phyloP scores from a whole-genome alignment of 495 filamentous ascomycete species.

The Neurospora sp. region DNA sequence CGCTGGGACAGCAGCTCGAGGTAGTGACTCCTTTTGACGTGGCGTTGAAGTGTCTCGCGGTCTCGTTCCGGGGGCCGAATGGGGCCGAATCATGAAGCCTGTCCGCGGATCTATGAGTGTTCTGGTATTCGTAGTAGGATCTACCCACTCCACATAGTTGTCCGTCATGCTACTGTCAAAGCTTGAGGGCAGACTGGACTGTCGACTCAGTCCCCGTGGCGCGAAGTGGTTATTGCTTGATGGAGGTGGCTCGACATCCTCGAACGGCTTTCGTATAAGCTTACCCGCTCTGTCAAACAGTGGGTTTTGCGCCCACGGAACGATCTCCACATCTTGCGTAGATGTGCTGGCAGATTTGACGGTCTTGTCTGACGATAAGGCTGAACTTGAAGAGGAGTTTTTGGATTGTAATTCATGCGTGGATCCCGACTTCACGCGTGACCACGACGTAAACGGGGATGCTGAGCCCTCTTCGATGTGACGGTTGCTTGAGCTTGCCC shows the following conservation, averaged over 20 bases:
- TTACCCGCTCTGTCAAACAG: slow-evolving; percentile 23
- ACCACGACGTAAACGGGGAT: slow-evolving; percentile 53
- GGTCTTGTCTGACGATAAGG: neutral
- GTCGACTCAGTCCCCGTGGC: neutral
- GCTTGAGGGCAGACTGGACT: neutral
- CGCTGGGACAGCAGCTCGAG: neutral
- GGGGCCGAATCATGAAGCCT: slow-evolving; percentile 16
- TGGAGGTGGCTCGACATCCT: slow-evolving; percentile 14
- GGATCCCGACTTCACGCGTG: slow-evolving; percentile 52
- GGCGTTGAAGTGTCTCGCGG: neutral
- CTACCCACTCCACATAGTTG: slow-evolving; percentile 50
- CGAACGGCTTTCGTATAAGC: slow-evolving; percentile 29
- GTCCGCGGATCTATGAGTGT: slow-evolving; percentile 29
- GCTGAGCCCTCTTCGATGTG: slow-evolving; percentile 4
- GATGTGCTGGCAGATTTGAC: neutral
- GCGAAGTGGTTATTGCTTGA: neutral
- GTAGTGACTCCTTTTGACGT: neutral
- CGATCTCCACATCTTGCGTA: slow-evolving; percentile 5
- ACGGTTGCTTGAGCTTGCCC: neutral
- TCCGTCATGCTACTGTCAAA: slow-evolving; percentile 7
- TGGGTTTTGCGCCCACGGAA: neutral
- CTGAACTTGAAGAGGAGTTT: neutral
- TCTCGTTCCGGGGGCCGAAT: neutral
- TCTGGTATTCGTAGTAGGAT: slow-evolving; percentile 52
- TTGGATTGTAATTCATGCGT: neutral